Evolutionary conservation across 805 yeast genomes (phyloP).

Genomic region (Candida maris): DNA sequence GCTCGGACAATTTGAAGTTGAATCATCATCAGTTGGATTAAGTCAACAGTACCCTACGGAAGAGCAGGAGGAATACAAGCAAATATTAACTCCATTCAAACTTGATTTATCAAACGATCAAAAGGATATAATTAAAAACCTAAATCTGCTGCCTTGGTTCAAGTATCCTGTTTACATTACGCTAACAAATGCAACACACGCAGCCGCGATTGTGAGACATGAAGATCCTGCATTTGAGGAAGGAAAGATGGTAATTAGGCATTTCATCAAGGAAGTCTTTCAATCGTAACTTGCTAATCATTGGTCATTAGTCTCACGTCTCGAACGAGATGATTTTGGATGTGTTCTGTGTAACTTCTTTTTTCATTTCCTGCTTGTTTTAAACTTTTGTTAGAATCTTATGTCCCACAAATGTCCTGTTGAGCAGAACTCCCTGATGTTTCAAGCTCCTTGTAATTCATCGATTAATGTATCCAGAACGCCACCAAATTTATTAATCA

Average conservation of each 20-base stretch:
- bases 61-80: slow-evolving; percentile 13
- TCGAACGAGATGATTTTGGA: too few relatives aligned
- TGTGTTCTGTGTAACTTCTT: too few relatives aligned
- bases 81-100: slow-evolving; percentile 25
- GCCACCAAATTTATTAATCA: slow-evolving; percentile 24
- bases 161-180: slow-evolving; percentile 70
- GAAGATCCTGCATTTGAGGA: slow-evolving; percentile 55
- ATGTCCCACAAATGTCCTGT: too few relatives aligned
- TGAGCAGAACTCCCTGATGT: too few relatives aligned
- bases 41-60: slow-evolving; percentile 4
- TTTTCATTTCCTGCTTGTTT: too few relatives aligned
- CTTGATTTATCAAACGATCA: slow-evolving; percentile 43
- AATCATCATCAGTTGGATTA: slow-evolving; percentile 3
- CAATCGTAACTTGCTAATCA: slow-evolving; percentile 6
- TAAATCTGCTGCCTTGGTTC: slow-evolving; percentile 62
- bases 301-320: background rate
- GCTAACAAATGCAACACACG: slow-evolving; percentile 66
- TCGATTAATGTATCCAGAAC: slow-evolving; percentile 31
- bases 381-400: too few relatives aligned
- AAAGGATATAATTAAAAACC: slow-evolving; percentile 46
- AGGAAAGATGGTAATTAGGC: slow-evolving; percentile 64
- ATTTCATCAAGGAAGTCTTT: slow-evolving; percentile 52
- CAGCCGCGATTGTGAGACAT: slow-evolving; percentile 74
- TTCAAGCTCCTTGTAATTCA: slow-evolving; percentile 15
- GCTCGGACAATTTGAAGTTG: slow-evolving; percentile 26